Evolutionary conservation across 2,329 filamentous ascomycete species (phyloP).

Genomic region (Botryotinia globosa): DNA sequence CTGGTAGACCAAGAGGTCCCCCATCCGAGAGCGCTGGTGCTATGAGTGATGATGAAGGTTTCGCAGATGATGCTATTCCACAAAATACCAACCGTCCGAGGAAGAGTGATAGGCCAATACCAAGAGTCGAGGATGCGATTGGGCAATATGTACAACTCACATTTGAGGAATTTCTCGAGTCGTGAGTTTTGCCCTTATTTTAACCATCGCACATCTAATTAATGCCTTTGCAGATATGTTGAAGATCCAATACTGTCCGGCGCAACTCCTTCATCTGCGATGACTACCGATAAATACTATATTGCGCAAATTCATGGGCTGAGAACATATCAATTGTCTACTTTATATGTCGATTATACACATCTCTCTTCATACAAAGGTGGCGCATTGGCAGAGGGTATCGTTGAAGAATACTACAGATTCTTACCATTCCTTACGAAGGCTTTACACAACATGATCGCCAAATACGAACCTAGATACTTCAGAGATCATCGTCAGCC

Average conservation of each 20-base stretch:
- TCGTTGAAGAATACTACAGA: conserved; percentile 89
- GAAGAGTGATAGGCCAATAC: conserved; percentile 52
- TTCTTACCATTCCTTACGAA: conserved; percentile 89
- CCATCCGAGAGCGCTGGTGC: conserved; percentile 60
- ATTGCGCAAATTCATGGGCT: conserved; percentile 79
- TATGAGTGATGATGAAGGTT: conserved; percentile 62
- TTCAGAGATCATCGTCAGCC: conserved; percentile 90
- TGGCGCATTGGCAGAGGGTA: conserved; percentile 77
- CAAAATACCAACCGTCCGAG: conserved; percentile 45
- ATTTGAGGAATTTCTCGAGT: conserved; percentile 78
- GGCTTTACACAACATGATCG: conserved; percentile 87
- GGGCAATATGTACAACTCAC: conserved; percentile 71
- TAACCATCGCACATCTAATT: conserved; percentile 25
- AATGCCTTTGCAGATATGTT: conserved; percentile 49
- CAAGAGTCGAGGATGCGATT: conserved; percentile 72
- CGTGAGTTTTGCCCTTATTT: conserved; percentile 49
- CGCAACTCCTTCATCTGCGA: conserved; percentile 64
- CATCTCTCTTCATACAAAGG: conserved; percentile 77
- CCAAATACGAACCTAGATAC: conserved; percentile 91
- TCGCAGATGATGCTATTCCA: conserved; percentile 64
- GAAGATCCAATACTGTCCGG: conserved; percentile 66
- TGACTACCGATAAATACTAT: conserved; percentile 79
- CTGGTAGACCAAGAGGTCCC: conserved; percentile 42
- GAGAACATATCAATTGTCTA: conserved; percentile 71
- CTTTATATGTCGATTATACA: conserved; percentile 82